These are phyloP conservation scores for Pseudopyrenochaeta lycopersici DNA, from an alignment of 2,329 filamentous ascomycete species.

Conservation along the genomic window DNA sequence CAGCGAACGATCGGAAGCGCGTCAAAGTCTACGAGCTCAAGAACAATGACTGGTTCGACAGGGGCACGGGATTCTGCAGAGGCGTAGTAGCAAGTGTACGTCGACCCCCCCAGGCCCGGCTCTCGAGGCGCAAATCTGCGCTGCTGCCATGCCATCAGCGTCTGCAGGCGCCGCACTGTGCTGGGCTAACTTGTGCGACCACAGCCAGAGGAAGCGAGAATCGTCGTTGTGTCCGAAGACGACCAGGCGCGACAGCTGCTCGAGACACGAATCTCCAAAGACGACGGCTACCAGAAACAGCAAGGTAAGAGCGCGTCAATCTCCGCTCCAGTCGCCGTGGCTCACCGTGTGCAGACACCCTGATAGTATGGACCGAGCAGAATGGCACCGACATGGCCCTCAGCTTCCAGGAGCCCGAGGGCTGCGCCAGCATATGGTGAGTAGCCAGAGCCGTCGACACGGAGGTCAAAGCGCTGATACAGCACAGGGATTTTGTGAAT, in stretches of 20 bases:
- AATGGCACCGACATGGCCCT: slow-evolving; percentile 95
- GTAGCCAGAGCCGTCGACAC: slow-evolving; percentile 14
- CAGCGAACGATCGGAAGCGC: slow-evolving; percentile 66
- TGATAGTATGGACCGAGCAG: slow-evolving; percentile 97
- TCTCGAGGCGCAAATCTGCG: slow-evolving; percentile 18
- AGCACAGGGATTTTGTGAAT: slow-evolving; percentile 86
- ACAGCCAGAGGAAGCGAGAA: slow-evolving; percentile 80
- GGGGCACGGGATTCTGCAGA: slow-evolving; percentile 94
- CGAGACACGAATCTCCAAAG: slow-evolving; percentile 88
- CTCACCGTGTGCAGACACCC: slow-evolving; percentile 72
- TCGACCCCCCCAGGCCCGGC: slow-evolving; percentile 14
- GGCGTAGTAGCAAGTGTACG: slow-evolving; percentile 78
- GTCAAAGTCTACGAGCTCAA: slow-evolving; percentile 99
- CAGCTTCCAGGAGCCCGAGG: slow-evolving; percentile 96
- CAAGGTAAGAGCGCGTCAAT: slow-evolving; percentile 70
- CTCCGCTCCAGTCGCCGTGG: neutral
- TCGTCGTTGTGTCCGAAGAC: slow-evolving; percentile 93
- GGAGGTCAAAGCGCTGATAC: slow-evolving; percentile 20
- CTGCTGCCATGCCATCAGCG: slow-evolving; percentile 21
- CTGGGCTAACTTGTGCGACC: slow-evolving; percentile 58
- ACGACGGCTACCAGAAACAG: slow-evolving; percentile 98
- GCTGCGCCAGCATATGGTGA: slow-evolving; percentile 91
- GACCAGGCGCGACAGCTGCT: slow-evolving; percentile 83
- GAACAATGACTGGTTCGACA: slow-evolving; percentile 99
- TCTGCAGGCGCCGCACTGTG: slow-evolving; percentile 10